A percentile compares a stretch with the other conserved stretches of the same genome.
phyloP scores from a whole-genome alignment of 805 yeast genomes.

The Myxozyma nipponensis region DNA sequence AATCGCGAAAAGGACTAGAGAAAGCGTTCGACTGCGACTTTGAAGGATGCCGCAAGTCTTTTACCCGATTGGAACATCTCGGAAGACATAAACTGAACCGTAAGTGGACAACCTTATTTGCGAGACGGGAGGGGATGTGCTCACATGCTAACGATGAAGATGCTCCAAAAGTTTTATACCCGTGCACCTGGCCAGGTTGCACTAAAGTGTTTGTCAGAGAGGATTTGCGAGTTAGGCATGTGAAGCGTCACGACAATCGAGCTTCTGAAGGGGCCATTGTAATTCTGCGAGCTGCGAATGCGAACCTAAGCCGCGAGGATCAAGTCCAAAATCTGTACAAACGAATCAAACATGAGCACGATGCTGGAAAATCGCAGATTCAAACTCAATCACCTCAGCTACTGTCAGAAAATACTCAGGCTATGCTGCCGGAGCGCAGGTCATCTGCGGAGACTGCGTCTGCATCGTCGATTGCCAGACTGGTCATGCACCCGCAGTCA shows the following conservation, averaged over 20 bases:
- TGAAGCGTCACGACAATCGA: conserved; percentile 34
- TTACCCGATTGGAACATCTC: conserved; percentile 32
- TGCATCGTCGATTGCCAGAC: too few species aligned
- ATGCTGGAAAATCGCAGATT: too few species aligned
- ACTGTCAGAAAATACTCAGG: background rate
- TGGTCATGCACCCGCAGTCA: background rate
- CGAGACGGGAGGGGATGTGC: background rate
- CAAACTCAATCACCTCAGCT: background rate
- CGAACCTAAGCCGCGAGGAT: background rate
- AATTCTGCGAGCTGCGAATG: background rate
- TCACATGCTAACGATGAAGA: conserved; percentile 10
- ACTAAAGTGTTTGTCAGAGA: conserved; percentile 38
- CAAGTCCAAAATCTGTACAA: background rate
- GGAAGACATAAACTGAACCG: conserved; percentile 32
- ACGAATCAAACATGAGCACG: background rate
- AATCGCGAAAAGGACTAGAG: conserved; percentile 33
- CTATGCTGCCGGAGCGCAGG: too few species aligned
- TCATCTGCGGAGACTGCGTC: too few species aligned
- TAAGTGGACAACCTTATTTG: conserved; percentile 1
- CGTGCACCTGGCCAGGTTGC: conserved; percentile 37
- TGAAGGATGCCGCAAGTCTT: conserved; percentile 29
- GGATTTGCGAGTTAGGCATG: conserved; percentile 35
- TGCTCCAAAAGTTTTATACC: conserved; percentile 36
- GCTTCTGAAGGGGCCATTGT: background rate
- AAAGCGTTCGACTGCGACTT: conserved; percentile 33